Evolutionary conservation across 495 filamentous ascomycete species (phyloP), one percentile per base, ranked within the genome.

Genomic region (Penicillium waksmanii): DNA sequence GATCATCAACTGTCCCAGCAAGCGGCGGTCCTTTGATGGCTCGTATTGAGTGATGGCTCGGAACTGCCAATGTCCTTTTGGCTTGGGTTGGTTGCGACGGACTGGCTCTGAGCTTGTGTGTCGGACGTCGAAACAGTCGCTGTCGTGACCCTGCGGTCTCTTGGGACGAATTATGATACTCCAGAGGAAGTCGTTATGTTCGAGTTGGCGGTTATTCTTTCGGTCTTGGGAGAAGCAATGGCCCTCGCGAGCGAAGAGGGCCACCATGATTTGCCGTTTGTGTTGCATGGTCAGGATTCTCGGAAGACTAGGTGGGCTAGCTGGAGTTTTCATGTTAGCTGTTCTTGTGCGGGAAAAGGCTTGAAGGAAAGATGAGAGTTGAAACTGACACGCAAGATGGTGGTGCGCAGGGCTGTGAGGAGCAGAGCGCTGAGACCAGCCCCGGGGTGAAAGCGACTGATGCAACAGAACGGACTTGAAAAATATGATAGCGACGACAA

Each of bases 181-280:
- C 43, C 43, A 46, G 43, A 46, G 43, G 18, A 46, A 46, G 17
- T 46, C 43, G 17, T 46, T 21, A 4, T 46, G 43, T 10, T 46
- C 15, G n/a, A 46, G 3, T 21, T 46, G 12, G 3, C 15, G 15
- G 15, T 21, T 13, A 5, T 17, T 13, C 1, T 46, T 12, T 10
- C 5, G 8, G 15, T 21, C 5, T 10, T 18, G 27, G 27, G 27
- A 9, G 18, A 46, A 17, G 43, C 5, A n/a, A 7, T 46, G 43
- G 43, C 17, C 18, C 17, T 46, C 43, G 18, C 43, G 43, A 21
- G 43, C 13, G 18, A 46, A 46, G 43, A 46, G 43, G 17, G 43
- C 17, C 43, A 46, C 43, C n/a, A 46, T 18, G 5, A 46, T 11
- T 21, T 46, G 43, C 5, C 43, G 43, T 21, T 46, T 46, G 1